Conservation (phyloP, 768 basidiomycete species). For the Mycena metata region DNA sequence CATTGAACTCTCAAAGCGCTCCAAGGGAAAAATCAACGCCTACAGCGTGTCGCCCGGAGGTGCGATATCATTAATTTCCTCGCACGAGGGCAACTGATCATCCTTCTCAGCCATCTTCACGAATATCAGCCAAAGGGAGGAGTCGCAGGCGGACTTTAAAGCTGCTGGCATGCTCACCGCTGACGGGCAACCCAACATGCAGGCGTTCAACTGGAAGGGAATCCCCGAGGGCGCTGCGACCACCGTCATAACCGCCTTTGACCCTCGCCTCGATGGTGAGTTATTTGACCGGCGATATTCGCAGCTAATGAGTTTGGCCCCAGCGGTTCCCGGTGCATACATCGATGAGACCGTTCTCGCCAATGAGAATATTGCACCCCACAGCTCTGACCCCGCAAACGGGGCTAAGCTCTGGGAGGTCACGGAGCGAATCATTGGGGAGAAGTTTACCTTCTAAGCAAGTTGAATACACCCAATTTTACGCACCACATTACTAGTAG, state of each 20-base stretch:
- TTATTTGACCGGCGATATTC: too few species aligned
- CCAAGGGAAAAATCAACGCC: conserved; percentile 11
- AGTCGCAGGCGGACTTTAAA: neutral
- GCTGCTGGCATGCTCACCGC: neutral
- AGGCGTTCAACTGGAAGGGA: neutral
- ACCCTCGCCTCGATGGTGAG: too few species aligned
- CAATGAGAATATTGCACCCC: too few species aligned
- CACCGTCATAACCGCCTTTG: too few species aligned
- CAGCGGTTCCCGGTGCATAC: too few species aligned
- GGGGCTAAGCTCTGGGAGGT: conserved; percentile 6
- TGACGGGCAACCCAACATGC: too few species aligned
- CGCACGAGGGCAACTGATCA: too few species aligned
- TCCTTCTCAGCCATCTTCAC: neutral
- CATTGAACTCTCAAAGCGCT: conserved; percentile 11
- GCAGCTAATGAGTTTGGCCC: too few species aligned
- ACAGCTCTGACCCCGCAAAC: conserved; percentile 9
- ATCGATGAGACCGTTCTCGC: too few species aligned
- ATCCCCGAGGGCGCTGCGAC: too few species aligned
- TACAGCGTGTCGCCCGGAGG: conserved; percentile 18
- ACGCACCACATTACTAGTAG: too few species aligned
- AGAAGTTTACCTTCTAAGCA: conserved; percentile 7
- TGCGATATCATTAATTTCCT: neutral
- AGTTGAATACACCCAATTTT: too few species aligned
- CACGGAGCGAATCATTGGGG: conserved; percentile 8
- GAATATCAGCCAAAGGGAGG: neutral